These are phyloP conservation scores for Aphanomyces cochlioides DNA, from an alignment of 352 stramenopile genomes.

Conservation along the genomic window DNA sequence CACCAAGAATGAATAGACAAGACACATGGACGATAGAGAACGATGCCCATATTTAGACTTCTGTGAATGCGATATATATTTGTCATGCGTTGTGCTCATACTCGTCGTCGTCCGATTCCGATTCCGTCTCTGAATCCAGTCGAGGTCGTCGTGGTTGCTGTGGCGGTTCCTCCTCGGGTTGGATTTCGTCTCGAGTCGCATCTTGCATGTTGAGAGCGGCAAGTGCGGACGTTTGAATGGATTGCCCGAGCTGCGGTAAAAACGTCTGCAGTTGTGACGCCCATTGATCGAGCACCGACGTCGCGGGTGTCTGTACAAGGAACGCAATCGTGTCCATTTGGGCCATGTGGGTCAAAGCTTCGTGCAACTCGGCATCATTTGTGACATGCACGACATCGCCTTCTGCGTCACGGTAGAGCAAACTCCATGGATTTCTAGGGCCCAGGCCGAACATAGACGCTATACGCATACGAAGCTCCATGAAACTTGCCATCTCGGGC, in stretches of 20 bases:
- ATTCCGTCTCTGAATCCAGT: slow-evolving; percentile 21
- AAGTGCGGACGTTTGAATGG: neutral
- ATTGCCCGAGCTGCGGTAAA: neutral
- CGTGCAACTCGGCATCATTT: slow-evolving; percentile 23
- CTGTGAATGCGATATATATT: slow-evolving; percentile 4
- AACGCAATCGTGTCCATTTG: neutral
- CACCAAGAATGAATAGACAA: no score
- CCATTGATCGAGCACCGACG: neutral
- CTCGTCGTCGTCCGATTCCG: slow-evolving; percentile 26
- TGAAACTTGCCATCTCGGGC: neutral
- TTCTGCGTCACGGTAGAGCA: slow-evolving; percentile 18
- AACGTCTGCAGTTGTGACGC: neutral
- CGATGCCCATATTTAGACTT: neutral
- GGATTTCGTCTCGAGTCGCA: neutral
- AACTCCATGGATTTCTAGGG: neutral
- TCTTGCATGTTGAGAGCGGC: neutral
- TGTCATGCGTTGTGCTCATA: neutral
- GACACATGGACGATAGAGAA: no score
- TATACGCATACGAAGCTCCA: neutral
- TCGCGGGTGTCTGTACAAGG: neutral
- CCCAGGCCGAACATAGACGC: slow-evolving; percentile 7
- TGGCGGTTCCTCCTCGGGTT: neutral
- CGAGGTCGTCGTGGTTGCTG: neutral
- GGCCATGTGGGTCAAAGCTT: slow-evolving; percentile 2
- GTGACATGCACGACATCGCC: slow-evolving; percentile 22